Evolutionary conservation across 257 asterid genomes (phyloP).

Genomic region (Handroanthus guayacan): DNA sequence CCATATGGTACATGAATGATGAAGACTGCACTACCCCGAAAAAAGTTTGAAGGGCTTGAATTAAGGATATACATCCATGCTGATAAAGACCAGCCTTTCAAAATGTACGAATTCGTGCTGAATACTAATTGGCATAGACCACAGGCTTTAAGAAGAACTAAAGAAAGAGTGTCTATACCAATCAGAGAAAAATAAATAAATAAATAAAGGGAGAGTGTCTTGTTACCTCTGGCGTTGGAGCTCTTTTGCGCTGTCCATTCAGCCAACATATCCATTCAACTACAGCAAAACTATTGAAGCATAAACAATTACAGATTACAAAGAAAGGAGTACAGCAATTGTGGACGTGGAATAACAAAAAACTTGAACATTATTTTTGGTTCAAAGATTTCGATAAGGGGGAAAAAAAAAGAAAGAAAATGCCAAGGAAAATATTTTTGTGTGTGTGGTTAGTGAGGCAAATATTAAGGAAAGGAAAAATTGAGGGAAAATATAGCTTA

Average conservation of each 20-base stretch:
- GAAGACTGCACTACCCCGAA: neutral
- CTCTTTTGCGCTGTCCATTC: conserved; percentile 91
- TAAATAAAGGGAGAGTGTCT: too few species aligned
- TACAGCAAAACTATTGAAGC: conserved; percentile 53
- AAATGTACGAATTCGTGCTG: neutral
- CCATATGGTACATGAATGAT: conserved; percentile 13
- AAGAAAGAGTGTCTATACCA: neutral
- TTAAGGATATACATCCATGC: conserved; percentile 6
- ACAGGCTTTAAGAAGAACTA: neutral
- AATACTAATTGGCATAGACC: neutral
- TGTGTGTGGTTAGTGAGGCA: too few species aligned
- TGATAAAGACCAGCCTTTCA: conserved; percentile 12
- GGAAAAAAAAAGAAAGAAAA: too few species aligned
- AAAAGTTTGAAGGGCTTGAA: neutral
- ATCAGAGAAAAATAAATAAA: too few species aligned
- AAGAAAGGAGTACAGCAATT: conserved; percentile 12
- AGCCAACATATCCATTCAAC: conserved; percentile 99
- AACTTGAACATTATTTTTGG: neutral
- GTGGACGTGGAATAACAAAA: conserved; percentile 2
- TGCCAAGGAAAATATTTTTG: too few species aligned
- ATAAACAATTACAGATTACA: conserved; percentile 41
- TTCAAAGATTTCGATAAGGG: too few species aligned
- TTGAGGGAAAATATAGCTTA: too few species aligned
- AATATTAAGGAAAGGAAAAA: too few species aligned
- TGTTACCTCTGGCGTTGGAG: conserved; percentile 92